Evolutionary conservation across 2,329 filamentous ascomycete genomes (phyloP).

Genomic region (Seiridium unicorne): DNA sequence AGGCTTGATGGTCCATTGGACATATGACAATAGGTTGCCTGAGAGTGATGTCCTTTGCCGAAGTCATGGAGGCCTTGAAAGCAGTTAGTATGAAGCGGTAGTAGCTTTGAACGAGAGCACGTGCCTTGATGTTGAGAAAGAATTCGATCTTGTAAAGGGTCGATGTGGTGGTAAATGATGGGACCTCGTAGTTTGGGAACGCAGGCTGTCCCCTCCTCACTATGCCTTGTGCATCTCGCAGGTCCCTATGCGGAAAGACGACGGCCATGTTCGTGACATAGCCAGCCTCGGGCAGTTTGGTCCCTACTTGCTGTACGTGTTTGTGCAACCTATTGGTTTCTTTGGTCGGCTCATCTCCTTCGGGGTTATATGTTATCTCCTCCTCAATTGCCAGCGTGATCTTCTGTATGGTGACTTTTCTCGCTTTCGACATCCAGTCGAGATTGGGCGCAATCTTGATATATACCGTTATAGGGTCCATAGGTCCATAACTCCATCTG

Average conservation of each 20-base stretch:
- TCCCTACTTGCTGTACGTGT: conserved; percentile 76
- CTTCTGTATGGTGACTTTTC: conserved; percentile 88
- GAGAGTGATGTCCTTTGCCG: conserved; percentile 82
- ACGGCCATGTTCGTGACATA: conserved; percentile 92
- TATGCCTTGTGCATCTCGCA: conserved; percentile 83
- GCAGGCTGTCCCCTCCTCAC: conserved; percentile 80
- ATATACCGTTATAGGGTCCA: conserved; percentile 93
- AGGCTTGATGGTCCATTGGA: conserved; percentile 89
- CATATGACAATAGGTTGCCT: conserved; percentile 95
- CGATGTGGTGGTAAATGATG: conserved; percentile 89
- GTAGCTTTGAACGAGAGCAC: conserved; percentile 7
- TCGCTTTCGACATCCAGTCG: conserved; percentile 88
- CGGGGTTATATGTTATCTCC: conserved; percentile 97
- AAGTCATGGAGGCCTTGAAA: conserved; percentile 77
- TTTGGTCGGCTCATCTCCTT: conserved; percentile 90
- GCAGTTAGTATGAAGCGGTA: conserved; percentile 10
- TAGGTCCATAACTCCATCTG: conserved; percentile 92
- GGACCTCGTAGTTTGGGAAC: conserved; percentile 86
- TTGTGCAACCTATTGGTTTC: conserved; percentile 86
- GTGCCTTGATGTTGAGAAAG: conserved; percentile 89
- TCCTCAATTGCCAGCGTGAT: conserved; percentile 94
- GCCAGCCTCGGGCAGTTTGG: conserved; percentile 84
- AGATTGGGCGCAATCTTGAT: conserved; percentile 91
- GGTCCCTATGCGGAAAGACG: conserved; percentile 85
- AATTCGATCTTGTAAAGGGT: conserved; percentile 98